Evolutionary conservation across 2,329 filamentous ascomycete species (phyloP).

Genomic region (Pseudopyricularia javanii): DNA sequence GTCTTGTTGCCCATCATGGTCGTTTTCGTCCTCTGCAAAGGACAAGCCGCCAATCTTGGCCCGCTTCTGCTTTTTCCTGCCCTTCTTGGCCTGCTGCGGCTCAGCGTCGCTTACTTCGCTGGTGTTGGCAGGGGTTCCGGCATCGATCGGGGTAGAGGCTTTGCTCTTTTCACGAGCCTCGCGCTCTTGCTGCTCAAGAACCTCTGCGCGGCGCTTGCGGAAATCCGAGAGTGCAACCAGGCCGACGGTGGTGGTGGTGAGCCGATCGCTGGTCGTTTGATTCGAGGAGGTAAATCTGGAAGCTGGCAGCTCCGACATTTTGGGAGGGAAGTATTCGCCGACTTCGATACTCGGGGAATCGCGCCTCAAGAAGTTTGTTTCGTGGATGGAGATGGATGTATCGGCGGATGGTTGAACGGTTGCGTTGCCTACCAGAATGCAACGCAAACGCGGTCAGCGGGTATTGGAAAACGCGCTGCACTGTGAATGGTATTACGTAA

Average conservation of each 20-base stretch:
- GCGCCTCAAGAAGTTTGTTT: not conserved
- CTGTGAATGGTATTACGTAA: no score
- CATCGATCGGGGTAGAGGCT: slow-evolving; percentile 34
- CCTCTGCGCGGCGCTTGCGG: slow-evolving; percentile 87
- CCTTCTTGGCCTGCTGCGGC: slow-evolving; percentile 32
- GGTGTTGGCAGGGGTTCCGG: slow-evolving; percentile 33
- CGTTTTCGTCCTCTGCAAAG: slow-evolving; percentile 59
- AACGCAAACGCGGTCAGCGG: no score
- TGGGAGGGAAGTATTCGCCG: not conserved
- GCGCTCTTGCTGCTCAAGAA: slow-evolving; percentile 80
- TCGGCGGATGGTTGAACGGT: no score
- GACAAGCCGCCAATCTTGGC: slow-evolving; percentile 32
- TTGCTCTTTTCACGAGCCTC: slow-evolving; percentile 51
- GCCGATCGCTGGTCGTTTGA: slow-evolving; percentile 64
- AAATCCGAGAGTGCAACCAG: slow-evolving; percentile 88
- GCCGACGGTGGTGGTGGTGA: slow-evolving; percentile 80
- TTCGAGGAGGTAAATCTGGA: slow-evolving; percentile 66
- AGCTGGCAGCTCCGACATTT: slow-evolving; percentile 26
- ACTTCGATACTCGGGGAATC: not conserved
- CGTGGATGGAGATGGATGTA: no score
- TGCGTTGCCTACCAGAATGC: no score
- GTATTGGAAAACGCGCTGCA: no score
- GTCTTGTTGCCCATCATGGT: slow-evolving; percentile 31
- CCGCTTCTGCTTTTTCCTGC: slow-evolving; percentile 18
- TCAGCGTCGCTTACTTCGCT: slow-evolving; percentile 20